phyloP scores from a whole-genome alignment of 1,284 basidiomycete genomes.

The Afroboletus lepidellus region DNA sequence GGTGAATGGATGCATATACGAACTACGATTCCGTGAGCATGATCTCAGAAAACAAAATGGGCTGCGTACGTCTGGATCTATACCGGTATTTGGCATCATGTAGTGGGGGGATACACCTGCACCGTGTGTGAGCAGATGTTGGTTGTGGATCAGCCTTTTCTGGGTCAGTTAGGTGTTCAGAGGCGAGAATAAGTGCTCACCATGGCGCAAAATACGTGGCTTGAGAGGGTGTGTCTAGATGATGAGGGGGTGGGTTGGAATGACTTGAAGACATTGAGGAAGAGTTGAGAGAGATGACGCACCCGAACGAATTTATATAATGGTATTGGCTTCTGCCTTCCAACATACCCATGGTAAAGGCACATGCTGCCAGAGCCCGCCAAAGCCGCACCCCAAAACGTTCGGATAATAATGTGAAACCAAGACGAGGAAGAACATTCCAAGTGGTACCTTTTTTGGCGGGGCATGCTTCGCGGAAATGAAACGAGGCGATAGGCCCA shows the following conservation, averaged over 20 bases:
- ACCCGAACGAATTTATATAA: neutral
- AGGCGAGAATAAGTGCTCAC: neutral
- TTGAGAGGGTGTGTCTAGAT: neutral
- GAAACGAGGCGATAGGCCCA: neutral
- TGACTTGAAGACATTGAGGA: neutral
- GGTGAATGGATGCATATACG: neutral
- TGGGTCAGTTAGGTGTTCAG: neutral
- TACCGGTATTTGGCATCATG: neutral
- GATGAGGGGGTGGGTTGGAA: neutral
- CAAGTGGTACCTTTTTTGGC: neutral
- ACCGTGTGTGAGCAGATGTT: neutral
- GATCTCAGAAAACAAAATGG: neutral
- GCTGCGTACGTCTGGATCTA: neutral
- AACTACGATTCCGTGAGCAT: neutral
- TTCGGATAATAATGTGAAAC: neutral
- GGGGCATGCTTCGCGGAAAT: neutral
- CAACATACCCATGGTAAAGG: neutral
- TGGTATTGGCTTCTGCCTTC: neutral
- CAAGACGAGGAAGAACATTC: neutral
- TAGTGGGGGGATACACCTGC: too few relatives aligned
- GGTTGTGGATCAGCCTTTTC: neutral
- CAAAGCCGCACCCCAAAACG: neutral
- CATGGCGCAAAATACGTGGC: neutral
- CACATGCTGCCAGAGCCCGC: neutral
- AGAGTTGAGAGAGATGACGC: neutral